Conservation (phyloP, 106 monocot genomes). For the Triglochin maritima region DNA sequence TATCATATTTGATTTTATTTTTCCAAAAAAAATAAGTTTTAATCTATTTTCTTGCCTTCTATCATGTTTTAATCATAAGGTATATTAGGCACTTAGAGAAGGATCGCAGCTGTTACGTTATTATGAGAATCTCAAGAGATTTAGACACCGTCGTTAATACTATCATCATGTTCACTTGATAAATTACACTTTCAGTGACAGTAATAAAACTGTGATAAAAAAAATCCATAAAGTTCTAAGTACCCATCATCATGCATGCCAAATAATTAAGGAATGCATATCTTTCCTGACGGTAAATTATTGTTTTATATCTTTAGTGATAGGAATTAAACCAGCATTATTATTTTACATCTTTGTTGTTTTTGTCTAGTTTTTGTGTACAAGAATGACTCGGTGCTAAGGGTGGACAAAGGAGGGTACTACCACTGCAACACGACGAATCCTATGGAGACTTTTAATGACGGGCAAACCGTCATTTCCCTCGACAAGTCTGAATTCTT, state of each 20-base stretch:
- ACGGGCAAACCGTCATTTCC: conserved; percentile 1
- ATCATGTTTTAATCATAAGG: no score
- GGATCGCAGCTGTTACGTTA: no score
- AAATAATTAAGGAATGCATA: neutral
- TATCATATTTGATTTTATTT: no score
- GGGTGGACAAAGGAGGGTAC: conserved; percentile 14
- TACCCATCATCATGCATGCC: neutral
- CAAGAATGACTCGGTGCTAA: conserved; percentile 13
- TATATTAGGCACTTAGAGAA: no score
- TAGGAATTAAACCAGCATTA: neutral
- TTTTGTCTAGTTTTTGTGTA: conserved; percentile 9
- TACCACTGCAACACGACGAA: conserved; percentile 21
- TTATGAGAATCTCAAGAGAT: no score
- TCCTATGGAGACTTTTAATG: conserved; percentile 1
- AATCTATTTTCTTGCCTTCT: no score
- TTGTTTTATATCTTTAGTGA: neutral
- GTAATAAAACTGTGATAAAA: no score
- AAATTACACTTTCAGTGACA: no score
- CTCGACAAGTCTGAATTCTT: neutral
- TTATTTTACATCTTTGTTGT: neutral
- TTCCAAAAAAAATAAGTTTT: no score
- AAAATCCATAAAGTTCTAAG: no score
- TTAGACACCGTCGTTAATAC: no score
- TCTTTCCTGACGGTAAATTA: neutral
- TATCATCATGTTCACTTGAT: no score